These are phyloP conservation scores for Fonsecaea erecta DNA, from an alignment of 2,329 filamentous ascomycete species.

Conservation along the genomic window DNA sequence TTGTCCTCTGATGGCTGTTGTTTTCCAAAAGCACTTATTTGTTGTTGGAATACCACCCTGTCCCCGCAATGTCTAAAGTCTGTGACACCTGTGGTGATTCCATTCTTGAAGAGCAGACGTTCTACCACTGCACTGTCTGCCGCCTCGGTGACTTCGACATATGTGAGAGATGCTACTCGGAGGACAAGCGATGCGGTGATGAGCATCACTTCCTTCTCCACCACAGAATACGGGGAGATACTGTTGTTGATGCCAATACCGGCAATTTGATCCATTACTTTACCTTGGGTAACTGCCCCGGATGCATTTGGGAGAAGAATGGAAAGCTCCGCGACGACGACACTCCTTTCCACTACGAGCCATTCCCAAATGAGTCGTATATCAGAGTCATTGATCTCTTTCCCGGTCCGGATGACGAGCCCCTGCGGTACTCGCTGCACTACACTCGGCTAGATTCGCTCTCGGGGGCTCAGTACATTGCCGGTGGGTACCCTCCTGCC, in stretches of 20 bases:
- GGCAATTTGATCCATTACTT: background rate
- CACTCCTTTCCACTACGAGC: background rate
- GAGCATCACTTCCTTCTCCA: background rate
- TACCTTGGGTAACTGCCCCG: background rate
- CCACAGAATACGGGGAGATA: background rate
- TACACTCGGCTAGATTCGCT: background rate
- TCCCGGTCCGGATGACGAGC: background rate
- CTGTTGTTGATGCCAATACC: background rate
- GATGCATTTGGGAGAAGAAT: background rate
- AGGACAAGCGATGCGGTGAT: background rate
- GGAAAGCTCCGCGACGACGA: background rate
- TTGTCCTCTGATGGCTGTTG: too few relatives aligned
- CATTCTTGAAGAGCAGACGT: background rate
- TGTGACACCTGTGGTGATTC: background rate
- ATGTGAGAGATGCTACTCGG: background rate
- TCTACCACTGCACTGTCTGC: background rate
- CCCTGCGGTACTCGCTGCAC: background rate
- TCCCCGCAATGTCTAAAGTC: background rate
- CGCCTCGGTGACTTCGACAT: background rate
- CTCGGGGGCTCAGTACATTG: background rate
- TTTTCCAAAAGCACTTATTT: background rate
- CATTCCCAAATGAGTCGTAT: background rate
- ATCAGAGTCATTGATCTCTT: background rate
- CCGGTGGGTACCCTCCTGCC: background rate
- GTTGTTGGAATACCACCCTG: background rate